Conservation (phyloP, 768 basidiomycete species). For the Russula virescens region DNA sequence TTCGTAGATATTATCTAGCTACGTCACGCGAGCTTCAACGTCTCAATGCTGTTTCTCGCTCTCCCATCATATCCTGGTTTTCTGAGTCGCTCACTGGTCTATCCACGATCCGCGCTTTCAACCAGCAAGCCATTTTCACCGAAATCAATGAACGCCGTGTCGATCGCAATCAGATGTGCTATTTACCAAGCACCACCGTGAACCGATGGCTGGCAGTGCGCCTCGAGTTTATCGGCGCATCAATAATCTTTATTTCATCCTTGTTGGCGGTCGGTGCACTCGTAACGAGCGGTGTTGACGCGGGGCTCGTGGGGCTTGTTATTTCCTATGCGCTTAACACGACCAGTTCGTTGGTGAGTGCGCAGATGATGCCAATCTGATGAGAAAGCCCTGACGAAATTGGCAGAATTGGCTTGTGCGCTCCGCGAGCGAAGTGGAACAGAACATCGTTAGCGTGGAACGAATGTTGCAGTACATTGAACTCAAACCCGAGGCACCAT, state of each 20-base stretch:
- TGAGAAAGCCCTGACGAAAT: not conserved
- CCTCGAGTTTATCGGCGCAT: conserved; percentile 76
- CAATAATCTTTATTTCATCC: conserved; percentile 73
- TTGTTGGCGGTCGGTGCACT: conserved; percentile 61
- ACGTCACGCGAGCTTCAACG: conserved; percentile 87
- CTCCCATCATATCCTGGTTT: conserved; percentile 89
- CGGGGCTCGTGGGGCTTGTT: conserved; percentile 82
- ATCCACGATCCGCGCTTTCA: conserved; percentile 78
- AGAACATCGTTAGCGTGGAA: conserved; percentile 86
- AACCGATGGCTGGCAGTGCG: conserved; percentile 84
- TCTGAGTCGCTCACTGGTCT: conserved; percentile 71
- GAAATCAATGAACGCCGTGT: conserved; percentile 65
- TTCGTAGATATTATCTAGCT: conserved; percentile 74
- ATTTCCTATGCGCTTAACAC: conserved; percentile 80
- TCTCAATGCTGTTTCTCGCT: conserved; percentile 81
- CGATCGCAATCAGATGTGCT: conserved; percentile 81
- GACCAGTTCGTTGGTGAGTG: conserved; percentile 69
- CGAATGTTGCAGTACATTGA: conserved; percentile 79
- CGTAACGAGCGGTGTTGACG: conserved; percentile 73
- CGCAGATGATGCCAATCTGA: not conserved
- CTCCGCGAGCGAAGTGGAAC: conserved; percentile 82
- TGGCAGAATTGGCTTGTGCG: conserved; percentile 75
- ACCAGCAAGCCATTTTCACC: conserved; percentile 62
- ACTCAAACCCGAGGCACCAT: conserved; percentile 67
- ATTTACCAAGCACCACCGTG: conserved; percentile 52